phyloP scores from a whole-genome alignment of 2,329 filamentous ascomycete genomes.

The Fusarium citri region DNA sequence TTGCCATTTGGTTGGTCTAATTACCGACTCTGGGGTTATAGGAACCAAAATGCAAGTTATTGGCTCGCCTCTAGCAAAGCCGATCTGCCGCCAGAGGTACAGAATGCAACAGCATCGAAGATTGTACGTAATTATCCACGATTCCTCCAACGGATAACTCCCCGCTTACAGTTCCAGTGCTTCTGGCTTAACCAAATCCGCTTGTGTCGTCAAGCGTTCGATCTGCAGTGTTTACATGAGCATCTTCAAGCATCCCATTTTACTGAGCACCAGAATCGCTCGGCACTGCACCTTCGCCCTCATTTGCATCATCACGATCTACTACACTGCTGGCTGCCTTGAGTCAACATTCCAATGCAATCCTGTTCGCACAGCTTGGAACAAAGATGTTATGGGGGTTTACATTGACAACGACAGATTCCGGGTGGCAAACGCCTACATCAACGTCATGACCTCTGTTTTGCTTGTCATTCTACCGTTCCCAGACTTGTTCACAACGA shows the following conservation, averaged over 20 bases:
- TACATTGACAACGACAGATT: slow-evolving; percentile 3
- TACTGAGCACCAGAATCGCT: background rate
- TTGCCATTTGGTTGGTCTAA: too few species aligned
- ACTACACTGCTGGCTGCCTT: background rate
- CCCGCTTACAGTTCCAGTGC: background rate
- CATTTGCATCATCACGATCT: background rate
- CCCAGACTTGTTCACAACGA: background rate
- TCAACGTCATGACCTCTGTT: background rate
- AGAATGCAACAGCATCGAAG: background rate
- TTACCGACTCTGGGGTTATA: too few species aligned
- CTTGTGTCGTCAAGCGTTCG: background rate
- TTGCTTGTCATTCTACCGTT: background rate
- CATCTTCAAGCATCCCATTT: background rate
- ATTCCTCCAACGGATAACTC: too few species aligned
- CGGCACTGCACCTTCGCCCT: background rate
- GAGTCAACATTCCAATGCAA: background rate
- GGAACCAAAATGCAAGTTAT: too few species aligned
- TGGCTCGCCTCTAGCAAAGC: background rate
- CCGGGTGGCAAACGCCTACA: background rate
- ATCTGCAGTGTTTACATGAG: slow-evolving; percentile 7
- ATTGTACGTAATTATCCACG: background rate
- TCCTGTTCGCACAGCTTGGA: slow-evolving; percentile 1
- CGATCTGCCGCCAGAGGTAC: background rate
- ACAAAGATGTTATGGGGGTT: background rate
- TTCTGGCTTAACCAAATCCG: slow-evolving; percentile 11